Conservation (phyloP, 2,329 filamentous ascomycete species). For the Paramyrothecium roridum region DNA sequence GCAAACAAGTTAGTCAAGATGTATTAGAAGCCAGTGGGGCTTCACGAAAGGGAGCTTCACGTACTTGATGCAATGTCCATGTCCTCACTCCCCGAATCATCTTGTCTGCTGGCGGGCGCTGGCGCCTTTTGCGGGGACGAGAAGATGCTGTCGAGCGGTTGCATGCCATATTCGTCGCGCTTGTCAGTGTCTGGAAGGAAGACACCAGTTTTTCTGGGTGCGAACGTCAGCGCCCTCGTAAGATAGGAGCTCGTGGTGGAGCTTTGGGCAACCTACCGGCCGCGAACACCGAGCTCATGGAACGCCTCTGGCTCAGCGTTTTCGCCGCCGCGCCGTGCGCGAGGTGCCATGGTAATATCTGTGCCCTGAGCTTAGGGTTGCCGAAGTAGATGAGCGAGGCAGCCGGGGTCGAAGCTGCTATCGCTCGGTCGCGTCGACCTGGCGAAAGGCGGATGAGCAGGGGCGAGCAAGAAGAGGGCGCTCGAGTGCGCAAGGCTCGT, state of each 20-base stretch:
- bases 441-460: no score
- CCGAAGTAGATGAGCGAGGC: no score
- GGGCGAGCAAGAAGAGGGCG: no score
- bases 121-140: conserved; percentile 71
- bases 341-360: conserved; percentile 26
- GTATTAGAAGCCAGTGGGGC: background rate
- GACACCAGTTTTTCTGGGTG: conserved; percentile 82
- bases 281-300: conserved; percentile 30
- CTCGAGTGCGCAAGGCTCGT: background rate
- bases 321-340: conserved; percentile 22
- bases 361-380: background rate
- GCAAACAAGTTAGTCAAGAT: conserved; percentile 15
- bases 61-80: conserved; percentile 53
- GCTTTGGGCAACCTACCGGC: conserved; percentile 29
- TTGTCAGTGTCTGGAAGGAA: conserved; percentile 73
- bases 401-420: no score
- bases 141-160: conserved; percentile 82
- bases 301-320: conserved; percentile 26
- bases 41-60: background rate
- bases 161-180: conserved; percentile 89
- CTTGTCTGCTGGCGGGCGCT: conserved; percentile 19
- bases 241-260: no score
- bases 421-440: no score
- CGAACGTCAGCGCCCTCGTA: background rate
- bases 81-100: conserved; percentile 37